Base-by-base conservation (phyloP, 768 basidiomycete species). In the Hericium coralloides region DNA sequence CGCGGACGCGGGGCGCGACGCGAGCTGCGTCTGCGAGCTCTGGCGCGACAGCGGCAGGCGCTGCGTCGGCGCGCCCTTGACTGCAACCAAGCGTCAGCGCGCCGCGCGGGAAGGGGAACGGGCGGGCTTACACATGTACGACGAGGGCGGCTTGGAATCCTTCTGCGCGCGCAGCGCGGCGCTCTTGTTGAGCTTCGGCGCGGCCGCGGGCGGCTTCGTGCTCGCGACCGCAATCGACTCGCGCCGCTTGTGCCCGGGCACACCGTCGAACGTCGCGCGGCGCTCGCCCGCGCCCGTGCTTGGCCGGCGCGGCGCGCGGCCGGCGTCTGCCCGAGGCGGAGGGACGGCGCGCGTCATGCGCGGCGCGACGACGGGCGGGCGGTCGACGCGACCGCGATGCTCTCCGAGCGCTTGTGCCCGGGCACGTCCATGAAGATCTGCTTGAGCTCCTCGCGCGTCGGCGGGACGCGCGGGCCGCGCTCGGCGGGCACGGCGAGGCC, bases 241-340 rank as follows among this genome's bases (percentile, higher is more conserved):
- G 25, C 85, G 73, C 55, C 90, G 76, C 70, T 92, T 92, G 65
- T 93, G 90, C 0, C 90, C 90, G 5, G 91, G 90, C 3, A 92
- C 84, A 37, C 89, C 89, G 0, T 87, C 85, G 63, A 92, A 93
- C 0, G 77, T 81, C 52, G 20, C 53, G 9, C 52, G 49, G 31
- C 55, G 55, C 7, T 56, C 57, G 36, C 68, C 68, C 68, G 76
- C 78, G 58, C 64, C 64, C 58, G 68, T 59, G 47, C 38, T 67
- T 63, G 48, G 66, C 65, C 15, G 66, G 68, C 51, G 70, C 66
- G 2, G 68, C 66, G 60, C 62, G 70, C 74, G 45, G 73, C 1
- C 76, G 73, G 6, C 74, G 64, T 7, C 77, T 70, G 8, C 80
- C 71, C 1, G 86, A 87, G 15, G 56, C 88, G 76, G 55, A 92